A percentile compares a stretch with the other conserved stretches of the same genome.
These are phyloP conservation scores for Bocquillonia castaneifolia DNA, from an alignment of 441 rosid genomes.

Conservation along the genomic window DNA sequence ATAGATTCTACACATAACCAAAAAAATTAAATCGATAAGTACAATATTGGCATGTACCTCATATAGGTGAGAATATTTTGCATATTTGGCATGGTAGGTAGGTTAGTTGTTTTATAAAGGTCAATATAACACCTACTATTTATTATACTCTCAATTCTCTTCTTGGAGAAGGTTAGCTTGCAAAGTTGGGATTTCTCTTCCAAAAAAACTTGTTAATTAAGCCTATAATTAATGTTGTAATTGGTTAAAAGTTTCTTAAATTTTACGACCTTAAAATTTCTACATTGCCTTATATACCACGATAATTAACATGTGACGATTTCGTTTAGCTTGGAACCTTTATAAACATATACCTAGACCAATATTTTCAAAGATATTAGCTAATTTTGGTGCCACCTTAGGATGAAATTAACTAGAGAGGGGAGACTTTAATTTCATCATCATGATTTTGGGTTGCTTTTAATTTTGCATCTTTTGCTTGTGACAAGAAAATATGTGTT, in stretches of 20 bases:
- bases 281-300: neutral
- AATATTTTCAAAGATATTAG: constrained; percentile 7
- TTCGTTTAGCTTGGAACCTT: neutral
- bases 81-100: constrained; percentile 45
- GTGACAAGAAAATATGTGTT: constrained; percentile 17
- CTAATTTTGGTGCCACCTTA: neutral
- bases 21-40: neutral
- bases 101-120: constrained; percentile 40
- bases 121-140: constrained; percentile 39
- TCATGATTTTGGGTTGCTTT: neutral
- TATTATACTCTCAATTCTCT: constrained; percentile 18
- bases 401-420: neutral
- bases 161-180: constrained; percentile 23
- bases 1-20: too few species aligned
- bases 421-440: neutral
- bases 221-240: neutral
- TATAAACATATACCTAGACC: neutral
- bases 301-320: neutral
- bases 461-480: constrained; percentile 23
- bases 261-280: neutral
- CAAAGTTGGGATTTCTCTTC: constrained; percentile 12
- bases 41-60: neutral
- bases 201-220: neutral
- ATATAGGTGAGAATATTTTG: constrained; percentile 36
- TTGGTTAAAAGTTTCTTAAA: neutral